These are phyloP conservation scores for Vaccinium vitisidaea DNA, from an alignment of 148 eudicot species.

Conservation along the genomic window DNA sequence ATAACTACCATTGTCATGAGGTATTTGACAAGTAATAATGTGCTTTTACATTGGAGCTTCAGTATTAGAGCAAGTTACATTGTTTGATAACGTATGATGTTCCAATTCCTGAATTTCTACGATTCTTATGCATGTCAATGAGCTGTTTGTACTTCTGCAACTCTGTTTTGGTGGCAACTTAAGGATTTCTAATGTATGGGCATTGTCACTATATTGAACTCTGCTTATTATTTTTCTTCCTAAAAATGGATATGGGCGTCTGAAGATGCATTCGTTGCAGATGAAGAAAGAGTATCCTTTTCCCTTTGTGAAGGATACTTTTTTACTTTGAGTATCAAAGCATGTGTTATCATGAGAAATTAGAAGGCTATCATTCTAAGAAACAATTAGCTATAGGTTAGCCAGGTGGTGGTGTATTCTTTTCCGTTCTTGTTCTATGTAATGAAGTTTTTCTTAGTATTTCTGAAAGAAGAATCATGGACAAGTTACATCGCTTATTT, in stretches of 20 bases:
- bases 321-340: not conserved
- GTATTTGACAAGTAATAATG: not conserved
- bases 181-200: not conserved
- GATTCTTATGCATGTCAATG: not conserved
- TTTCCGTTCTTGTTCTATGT: not conserved
- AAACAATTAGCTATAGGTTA: not conserved
- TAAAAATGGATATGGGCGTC: conserved; percentile 99
- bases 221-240: conserved; percentile 4
- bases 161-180: not conserved
- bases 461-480: not conserved
- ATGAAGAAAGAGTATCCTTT: conserved; percentile 95
- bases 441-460: not conserved
- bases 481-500: not conserved
- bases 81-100: not conserved
- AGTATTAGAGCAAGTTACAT: not conserved
- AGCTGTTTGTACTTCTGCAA: not conserved
- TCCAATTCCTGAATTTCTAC: not conserved
- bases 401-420: not conserved
- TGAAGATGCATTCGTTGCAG: conserved; percentile 92
- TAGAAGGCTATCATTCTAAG: not conserved
- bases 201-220: not conserved
- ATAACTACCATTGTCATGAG: not conserved
- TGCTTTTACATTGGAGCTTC: not conserved
- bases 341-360: not conserved
- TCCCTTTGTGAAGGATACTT: not conserved